These are phyloP conservation scores for Pleomassaria siparia DNA, from an alignment of 2,329 filamentous ascomycete species.

Conservation along the genomic window DNA sequence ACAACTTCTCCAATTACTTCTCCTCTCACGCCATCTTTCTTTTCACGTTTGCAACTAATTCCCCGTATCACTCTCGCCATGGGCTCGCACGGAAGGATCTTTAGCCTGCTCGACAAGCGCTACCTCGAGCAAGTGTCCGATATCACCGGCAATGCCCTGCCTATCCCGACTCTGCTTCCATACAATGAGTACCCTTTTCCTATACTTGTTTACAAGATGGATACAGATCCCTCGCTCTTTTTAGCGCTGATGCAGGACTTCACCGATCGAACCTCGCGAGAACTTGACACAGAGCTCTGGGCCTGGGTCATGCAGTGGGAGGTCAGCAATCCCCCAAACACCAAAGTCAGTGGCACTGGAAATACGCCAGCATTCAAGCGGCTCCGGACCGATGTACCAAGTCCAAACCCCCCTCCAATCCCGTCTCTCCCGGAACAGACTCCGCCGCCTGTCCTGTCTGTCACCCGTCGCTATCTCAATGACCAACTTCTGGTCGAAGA, in stretches of 20 bases:
- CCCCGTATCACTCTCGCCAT: slow-evolving; percentile 16
- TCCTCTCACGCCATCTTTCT: not conserved
- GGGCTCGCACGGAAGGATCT: slow-evolving; percentile 26
- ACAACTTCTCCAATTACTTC: not conserved
- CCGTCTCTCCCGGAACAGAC: not conserved
- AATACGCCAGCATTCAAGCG: slow-evolving; percentile 26
- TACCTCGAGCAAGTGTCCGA: slow-evolving; percentile 32
- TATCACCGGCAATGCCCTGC: slow-evolving; percentile 31
- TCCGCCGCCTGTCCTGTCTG: slow-evolving; percentile 13
- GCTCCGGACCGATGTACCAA: slow-evolving; percentile 17
- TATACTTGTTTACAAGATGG: slow-evolving; percentile 31
- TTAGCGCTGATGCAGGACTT: slow-evolving; percentile 32
- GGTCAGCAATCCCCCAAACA: slow-evolving; percentile 13
- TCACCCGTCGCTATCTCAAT: slow-evolving; percentile 20
- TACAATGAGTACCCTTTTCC: slow-evolving; percentile 29
- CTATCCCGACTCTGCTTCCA: slow-evolving; percentile 32
- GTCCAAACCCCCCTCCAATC: not conserved
- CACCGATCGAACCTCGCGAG: slow-evolving; percentile 22
- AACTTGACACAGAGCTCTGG: slow-evolving; percentile 30
- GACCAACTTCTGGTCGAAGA: slow-evolving; percentile 28
- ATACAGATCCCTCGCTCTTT: slow-evolving; percentile 26
- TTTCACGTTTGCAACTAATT: not conserved
- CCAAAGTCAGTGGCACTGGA: slow-evolving; percentile 1
- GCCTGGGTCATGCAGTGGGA: slow-evolving; percentile 38
- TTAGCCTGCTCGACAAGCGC: slow-evolving; percentile 34